phyloP scores from a whole-genome alignment of 177 flowering plant genomes.

The Vitis hybrid region DNA sequence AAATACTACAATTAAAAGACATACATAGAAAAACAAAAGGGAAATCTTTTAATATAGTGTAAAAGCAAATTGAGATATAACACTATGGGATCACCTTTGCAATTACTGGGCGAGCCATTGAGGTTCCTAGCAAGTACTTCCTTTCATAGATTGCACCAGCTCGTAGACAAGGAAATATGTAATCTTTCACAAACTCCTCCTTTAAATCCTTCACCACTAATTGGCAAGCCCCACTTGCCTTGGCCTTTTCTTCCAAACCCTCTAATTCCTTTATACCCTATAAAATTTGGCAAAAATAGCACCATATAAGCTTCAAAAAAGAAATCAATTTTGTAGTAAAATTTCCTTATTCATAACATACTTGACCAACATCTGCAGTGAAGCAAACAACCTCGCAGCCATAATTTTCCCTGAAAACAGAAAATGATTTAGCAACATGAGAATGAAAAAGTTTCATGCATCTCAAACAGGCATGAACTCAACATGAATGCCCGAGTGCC shows the following conservation, averaged over 20 bases:
- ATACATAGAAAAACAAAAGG: background rate
- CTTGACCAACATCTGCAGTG: conserved; percentile 98
- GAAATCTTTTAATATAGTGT: background rate
- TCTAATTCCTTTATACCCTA: conserved; percentile 84
- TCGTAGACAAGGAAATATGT: conserved; percentile 84
- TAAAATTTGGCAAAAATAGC: conserved; percentile 4
- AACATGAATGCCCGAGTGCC: background rate
- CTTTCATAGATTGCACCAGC: conserved; percentile 97
- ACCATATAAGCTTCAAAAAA: background rate
- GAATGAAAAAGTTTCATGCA: background rate
- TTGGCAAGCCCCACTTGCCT: conserved; percentile 94
- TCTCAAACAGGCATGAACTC: background rate
- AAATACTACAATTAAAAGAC: background rate
- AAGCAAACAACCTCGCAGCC: conserved; percentile 99
- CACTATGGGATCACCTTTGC: conserved; percentile 57
- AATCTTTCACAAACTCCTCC: conserved; percentile 93
- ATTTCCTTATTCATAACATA: conserved; percentile 27
- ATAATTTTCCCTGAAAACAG: conserved; percentile 79
- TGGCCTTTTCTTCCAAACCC: conserved; percentile 88
- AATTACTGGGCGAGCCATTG: conserved; percentile 99
- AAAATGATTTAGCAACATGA: conserved; percentile 2
- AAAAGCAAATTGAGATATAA: background rate
- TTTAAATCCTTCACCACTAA: conserved; percentile 85
- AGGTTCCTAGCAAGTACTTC: conserved; percentile 91
- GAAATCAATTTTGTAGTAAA: background rate